Evolutionary conservation across 176 grass and related monocot genomes (phyloP).

Genomic region (Aegilops longissima): DNA sequence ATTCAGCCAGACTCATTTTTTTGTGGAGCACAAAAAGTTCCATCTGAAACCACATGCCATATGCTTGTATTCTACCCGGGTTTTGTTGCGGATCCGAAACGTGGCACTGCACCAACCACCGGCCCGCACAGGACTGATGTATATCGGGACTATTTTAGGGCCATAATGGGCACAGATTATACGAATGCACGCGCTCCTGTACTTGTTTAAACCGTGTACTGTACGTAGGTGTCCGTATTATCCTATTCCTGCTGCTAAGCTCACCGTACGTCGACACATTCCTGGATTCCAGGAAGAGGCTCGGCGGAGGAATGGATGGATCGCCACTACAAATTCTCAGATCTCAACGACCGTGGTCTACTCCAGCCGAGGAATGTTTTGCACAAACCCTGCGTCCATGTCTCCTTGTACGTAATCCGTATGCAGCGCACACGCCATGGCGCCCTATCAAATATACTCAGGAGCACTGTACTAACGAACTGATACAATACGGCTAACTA

Average conservation of each 20-base stretch:
- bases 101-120: neutral
- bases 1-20: too few species aligned
- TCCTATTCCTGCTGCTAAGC: neutral
- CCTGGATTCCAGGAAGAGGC: neutral
- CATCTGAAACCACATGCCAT: too few species aligned
- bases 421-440: too few species aligned
- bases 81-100: neutral
- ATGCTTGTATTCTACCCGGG: neutral
- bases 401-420: neutral
- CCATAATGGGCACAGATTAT: neutral
- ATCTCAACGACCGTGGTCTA: neutral
- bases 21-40: too few species aligned
- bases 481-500: neutral
- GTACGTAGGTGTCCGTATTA: neutral
- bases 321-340: neutral
- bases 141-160: neutral
- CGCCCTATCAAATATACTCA: too few species aligned
- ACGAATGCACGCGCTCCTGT: too few species aligned
- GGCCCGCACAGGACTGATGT: neutral
- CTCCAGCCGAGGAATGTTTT: constrained; percentile 26
- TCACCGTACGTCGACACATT: neutral
- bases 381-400: neutral
- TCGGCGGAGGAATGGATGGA: too few species aligned
- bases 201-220: neutral
- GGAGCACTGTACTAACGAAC: neutral